Evolutionary conservation across 345 rosid genomes (phyloP).

Genomic region (Luvunga scandens): DNA sequence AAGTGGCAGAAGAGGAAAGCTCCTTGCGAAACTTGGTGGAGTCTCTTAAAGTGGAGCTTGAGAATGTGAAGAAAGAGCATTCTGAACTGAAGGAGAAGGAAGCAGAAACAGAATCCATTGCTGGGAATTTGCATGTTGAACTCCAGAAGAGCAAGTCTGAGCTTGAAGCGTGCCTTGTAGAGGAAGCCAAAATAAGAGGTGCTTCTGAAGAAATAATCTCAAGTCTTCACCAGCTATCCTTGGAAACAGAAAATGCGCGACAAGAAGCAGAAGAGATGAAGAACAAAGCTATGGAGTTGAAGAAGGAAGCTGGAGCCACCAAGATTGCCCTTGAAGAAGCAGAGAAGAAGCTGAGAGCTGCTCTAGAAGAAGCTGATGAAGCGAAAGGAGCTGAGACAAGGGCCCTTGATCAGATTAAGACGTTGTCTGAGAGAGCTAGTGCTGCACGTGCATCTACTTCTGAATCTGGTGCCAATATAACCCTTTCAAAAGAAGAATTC

Average conservation of each 20-base stretch:
- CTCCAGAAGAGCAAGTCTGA: conserved; percentile 73
- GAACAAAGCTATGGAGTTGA: conserved; percentile 61
- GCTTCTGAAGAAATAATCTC: conserved; percentile 78
- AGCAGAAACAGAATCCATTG: conserved; percentile 74
- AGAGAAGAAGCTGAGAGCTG: conserved; percentile 62
- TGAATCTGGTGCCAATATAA: conserved; percentile 70
- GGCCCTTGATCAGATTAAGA: conserved; percentile 71
- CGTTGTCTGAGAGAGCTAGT: conserved; percentile 62
- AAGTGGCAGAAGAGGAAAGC: conserved; percentile 73
- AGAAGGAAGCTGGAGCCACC: conserved; percentile 60
- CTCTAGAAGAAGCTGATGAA: conserved; percentile 85
- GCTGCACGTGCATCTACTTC: conserved; percentile 80
- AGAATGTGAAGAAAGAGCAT: conserved; percentile 72
- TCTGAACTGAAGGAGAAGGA: conserved; percentile 72
- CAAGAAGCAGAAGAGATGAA: conserved; percentile 77
- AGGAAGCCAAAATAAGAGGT: conserved; percentile 64
- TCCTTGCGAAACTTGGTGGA: conserved; percentile 58
- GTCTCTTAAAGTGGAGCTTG: conserved; percentile 66
- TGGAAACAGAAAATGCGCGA: conserved; percentile 65
- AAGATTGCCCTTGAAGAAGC: conserved; percentile 62
- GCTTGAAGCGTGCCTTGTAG: conserved; percentile 62
- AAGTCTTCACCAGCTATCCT: conserved; percentile 65
- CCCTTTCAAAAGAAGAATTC: conserved; percentile 76
- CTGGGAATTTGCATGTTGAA: conserved; percentile 78
- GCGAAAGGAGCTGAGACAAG: conserved; percentile 68